Evolutionary conservation across 495 filamentous ascomycete species (phyloP).

Genomic region (Aspergillus sparsus): DNA sequence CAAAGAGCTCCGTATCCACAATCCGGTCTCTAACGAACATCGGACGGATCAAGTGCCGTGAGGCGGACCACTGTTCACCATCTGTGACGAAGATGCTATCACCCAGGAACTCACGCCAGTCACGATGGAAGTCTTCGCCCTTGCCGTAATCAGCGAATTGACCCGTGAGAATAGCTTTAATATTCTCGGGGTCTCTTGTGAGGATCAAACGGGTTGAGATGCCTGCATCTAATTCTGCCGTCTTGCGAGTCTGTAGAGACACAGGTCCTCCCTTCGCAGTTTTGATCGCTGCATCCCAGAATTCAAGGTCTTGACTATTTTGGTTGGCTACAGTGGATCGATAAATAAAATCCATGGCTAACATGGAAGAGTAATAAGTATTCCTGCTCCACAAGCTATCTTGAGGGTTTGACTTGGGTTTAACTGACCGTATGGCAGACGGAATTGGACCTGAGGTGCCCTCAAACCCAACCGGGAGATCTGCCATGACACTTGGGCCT

Average conservation of each 20-base stretch:
- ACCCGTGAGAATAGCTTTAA: conserved; percentile 79
- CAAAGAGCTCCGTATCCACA: conserved; percentile 76
- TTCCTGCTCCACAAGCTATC: conserved; percentile 1
- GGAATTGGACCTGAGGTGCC: conserved; percentile 36
- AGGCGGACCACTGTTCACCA: conserved; percentile 70
- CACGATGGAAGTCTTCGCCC: conserved; percentile 64
- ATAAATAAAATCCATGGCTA: conserved; percentile 65
- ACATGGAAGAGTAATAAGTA: conserved; percentile 8
- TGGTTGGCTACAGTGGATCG: conserved; percentile 50
- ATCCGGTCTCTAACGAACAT: conserved; percentile 84
- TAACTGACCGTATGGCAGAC: conserved; percentile 40
- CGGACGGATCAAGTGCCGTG: conserved; percentile 75
- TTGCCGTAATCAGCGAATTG: conserved; percentile 72
- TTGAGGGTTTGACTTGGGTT: neutral
- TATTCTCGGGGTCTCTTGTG: conserved; percentile 65
- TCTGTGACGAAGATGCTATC: conserved; percentile 81
- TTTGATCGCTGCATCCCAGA: conserved; percentile 57
- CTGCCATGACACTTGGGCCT: conserved; percentile 34
- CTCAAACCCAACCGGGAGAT: conserved; percentile 40
- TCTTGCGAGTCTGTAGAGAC: conserved; percentile 42
- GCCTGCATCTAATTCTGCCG: conserved; percentile 59
- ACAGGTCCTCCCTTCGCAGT: conserved; percentile 32
- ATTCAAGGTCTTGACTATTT: conserved; percentile 55
- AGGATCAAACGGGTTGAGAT: conserved; percentile 58
- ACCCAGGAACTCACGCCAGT: conserved; percentile 74